phyloP scores from a whole-genome alignment of 768 basidiomycete species.

The Chlorophyllum brunneum region DNA sequence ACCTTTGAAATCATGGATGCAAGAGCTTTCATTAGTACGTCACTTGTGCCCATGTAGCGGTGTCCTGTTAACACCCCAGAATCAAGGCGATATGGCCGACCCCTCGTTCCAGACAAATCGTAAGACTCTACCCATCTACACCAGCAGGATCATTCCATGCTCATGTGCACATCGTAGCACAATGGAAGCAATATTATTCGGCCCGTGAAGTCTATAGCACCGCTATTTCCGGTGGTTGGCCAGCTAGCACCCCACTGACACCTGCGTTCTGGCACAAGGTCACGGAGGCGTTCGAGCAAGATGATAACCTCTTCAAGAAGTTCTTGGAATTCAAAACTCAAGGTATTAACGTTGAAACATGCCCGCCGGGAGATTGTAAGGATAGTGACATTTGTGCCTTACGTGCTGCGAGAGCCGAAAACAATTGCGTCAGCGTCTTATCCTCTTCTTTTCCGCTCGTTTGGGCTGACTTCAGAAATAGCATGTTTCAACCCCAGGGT shows the following conservation, averaged over 20 bases:
- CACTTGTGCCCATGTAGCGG: background rate
- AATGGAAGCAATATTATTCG: slow-evolving; percentile 55
- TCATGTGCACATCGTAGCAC: slow-evolving; percentile 24
- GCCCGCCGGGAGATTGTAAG: slow-evolving; percentile 33
- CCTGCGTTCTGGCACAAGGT: slow-evolving; percentile 60
- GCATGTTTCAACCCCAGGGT: slow-evolving; percentile 19
- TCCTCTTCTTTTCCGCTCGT: slow-evolving; percentile 3
- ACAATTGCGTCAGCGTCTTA: slow-evolving; percentile 35
- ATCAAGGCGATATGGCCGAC: slow-evolving; percentile 37
- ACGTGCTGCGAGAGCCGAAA: slow-evolving; percentile 36
- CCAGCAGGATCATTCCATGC: background rate
- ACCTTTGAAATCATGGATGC: slow-evolving; percentile 64
- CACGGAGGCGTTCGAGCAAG: slow-evolving; percentile 47
- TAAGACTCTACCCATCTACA: slow-evolving; percentile 20
- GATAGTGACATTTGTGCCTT: slow-evolving; percentile 39
- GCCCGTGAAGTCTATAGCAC: slow-evolving; percentile 50
- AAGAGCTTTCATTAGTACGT: slow-evolving; percentile 43
- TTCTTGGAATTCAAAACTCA: slow-evolving; percentile 43
- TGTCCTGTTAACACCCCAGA: background rate
- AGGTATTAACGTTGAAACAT: slow-evolving; percentile 31
- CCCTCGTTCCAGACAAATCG: slow-evolving; percentile 44
- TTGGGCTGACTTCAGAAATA: slow-evolving; percentile 13
- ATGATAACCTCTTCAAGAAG: slow-evolving; percentile 41
- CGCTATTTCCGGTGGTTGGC: slow-evolving; percentile 33
- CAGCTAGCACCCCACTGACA: slow-evolving; percentile 34